Conservation (phyloP, 805 yeast species). For the Lachancea sp. region DNA sequence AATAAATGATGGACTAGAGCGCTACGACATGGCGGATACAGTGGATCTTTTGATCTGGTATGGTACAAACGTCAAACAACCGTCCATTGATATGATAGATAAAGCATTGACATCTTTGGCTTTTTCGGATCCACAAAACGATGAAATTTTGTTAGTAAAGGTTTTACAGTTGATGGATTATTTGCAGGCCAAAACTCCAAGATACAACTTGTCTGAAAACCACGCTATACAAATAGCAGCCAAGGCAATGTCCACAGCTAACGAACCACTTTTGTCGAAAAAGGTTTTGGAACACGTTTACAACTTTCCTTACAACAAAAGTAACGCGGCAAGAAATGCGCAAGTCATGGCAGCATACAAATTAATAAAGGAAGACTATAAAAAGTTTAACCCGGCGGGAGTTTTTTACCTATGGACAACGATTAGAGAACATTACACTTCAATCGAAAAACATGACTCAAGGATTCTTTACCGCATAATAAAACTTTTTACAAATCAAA, state of each 20-base stretch:
- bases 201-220: slow-evolving; percentile 8
- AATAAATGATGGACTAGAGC: slow-evolving; percentile 14
- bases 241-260: slow-evolving; percentile 18
- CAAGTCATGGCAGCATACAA: slow-evolving; percentile 18
- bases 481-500: slow-evolving; percentile 17
- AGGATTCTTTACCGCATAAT: slow-evolving; percentile 22
- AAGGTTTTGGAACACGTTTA: slow-evolving; percentile 13
- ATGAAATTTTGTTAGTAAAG: slow-evolving; percentile 15
- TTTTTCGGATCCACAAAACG: slow-evolving; percentile 19
- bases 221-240: slow-evolving; percentile 19
- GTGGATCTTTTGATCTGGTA: slow-evolving; percentile 20
- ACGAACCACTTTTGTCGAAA: slow-evolving; percentile 14
- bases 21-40: slow-evolving; percentile 18
- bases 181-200: slow-evolving; percentile 1
- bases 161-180: slow-evolving; percentile 12
- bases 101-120: slow-evolving; percentile 17
- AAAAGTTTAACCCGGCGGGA: slow-evolving; percentile 22
- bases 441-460: slow-evolving; percentile 21
- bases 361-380: slow-evolving; percentile 19
- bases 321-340: slow-evolving; percentile 7
- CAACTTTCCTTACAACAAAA: not conserved
- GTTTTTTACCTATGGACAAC: slow-evolving; percentile 20
- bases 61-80: slow-evolving; percentile 10
- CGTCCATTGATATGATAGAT: slow-evolving; percentile 7
- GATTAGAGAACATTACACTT: slow-evolving; percentile 14